Conservation (phyloP, 2,329 filamentous ascomycete species). For the Cordyceps cateniannulata region DNA sequence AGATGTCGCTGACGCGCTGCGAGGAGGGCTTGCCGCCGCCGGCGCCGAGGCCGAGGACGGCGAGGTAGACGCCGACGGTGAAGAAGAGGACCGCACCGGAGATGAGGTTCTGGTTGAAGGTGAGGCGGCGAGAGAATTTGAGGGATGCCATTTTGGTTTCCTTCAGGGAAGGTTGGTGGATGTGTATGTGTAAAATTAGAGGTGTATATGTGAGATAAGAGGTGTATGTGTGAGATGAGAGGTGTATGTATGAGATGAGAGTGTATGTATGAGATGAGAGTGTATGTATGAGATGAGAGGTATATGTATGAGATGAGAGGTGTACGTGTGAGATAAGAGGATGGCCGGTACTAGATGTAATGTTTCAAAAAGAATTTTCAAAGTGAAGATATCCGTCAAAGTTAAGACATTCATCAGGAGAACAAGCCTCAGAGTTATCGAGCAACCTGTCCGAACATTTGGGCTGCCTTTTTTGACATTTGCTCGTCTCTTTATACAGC, state of each 20-base stretch:
- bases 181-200: neutral
- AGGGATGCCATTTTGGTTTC: neutral
- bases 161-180: neutral
- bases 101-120: constrained; percentile 12
- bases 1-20: constrained; percentile 4
- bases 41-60: constrained; percentile 14
- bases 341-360: neutral
- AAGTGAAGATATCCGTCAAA: neutral
- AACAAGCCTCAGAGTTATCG: neutral
- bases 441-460: neutral
- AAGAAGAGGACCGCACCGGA: constrained; percentile 13
- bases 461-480: neutral
- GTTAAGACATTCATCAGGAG: neutral
- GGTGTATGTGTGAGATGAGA: neutral
- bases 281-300: neutral
- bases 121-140: neutral
- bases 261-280: too few species aligned
- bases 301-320: too few species aligned
- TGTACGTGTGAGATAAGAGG: neutral
- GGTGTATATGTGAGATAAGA: neutral
- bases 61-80: constrained; percentile 14
- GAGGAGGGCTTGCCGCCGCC: constrained; percentile 15
- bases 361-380: neutral
- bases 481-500: neutral
- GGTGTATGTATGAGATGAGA: neutral